phyloP scores from a whole-genome alignment of 306 rosid species.

The Quercus mongolica region DNA sequence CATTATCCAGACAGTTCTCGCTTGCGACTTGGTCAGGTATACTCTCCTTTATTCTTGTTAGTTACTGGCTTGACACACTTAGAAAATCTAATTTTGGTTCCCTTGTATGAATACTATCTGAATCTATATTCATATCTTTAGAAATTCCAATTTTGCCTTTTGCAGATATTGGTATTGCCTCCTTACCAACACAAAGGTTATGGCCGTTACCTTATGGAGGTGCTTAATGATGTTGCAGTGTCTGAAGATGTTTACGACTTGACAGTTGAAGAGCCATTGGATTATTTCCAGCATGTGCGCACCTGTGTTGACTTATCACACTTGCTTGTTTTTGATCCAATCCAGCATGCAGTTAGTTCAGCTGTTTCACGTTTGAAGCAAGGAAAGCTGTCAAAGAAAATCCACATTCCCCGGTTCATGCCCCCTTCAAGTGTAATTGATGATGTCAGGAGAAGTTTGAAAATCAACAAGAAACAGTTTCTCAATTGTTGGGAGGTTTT shows the following conservation, averaged over 20 bases:
- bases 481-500: conserved; percentile 92
- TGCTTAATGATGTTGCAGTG: conserved; percentile 56
- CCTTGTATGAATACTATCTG: background rate
- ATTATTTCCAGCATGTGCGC: conserved; percentile 73
- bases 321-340: conserved; percentile 52
- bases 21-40: conserved; percentile 85
- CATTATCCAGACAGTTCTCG: conserved; percentile 79
- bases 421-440: conserved; percentile 57
- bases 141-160: conserved; percentile 16
- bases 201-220: conserved; percentile 77
- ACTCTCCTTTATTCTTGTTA: conserved; percentile 5
- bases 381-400: conserved; percentile 74
- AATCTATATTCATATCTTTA: background rate
- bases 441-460: conserved; percentile 59
- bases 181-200: conserved; percentile 87
- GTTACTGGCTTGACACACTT: background rate
- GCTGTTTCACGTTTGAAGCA: conserved; percentile 59
- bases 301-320: conserved; percentile 68
- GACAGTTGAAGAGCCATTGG: conserved; percentile 91
- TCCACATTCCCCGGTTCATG: conserved; percentile 44
- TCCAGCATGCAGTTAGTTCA: conserved; percentile 42
- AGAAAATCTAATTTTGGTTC: background rate
- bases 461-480: conserved; percentile 82
- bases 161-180: conserved; percentile 78
- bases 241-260: conserved; percentile 75